phyloP scores from a whole-genome alignment of 176 grass and related monocot species.

The Triticum timopheevii region DNA sequence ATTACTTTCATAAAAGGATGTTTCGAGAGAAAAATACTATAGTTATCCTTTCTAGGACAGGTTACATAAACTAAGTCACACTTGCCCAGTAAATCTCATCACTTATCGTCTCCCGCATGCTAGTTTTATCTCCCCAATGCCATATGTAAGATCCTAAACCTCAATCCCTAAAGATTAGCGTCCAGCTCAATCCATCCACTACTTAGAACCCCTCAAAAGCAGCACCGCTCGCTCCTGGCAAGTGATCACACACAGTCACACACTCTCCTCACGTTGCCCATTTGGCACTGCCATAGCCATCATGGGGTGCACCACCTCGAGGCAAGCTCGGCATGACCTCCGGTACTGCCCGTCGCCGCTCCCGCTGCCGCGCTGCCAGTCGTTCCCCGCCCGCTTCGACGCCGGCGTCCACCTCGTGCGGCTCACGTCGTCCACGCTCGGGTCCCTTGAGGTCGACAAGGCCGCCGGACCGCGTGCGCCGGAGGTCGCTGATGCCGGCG shows the following conservation, averaged over 20 bases:
- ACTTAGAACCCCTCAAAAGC: constrained; percentile 33
- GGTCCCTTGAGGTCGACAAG: constrained; percentile 60
- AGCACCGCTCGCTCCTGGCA: background rate
- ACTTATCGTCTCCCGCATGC: background rate
- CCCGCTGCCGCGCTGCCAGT: constrained; percentile 53
- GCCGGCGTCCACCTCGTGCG: constrained; percentile 52
- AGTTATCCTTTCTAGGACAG: constrained; percentile 25
- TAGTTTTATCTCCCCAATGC: constrained; percentile 37
- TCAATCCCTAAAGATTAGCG: constrained; percentile 52
- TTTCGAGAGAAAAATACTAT: background rate
- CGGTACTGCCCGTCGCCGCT: constrained; percentile 51
- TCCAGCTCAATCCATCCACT: constrained; percentile 46
- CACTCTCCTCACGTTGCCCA: constrained; percentile 6
- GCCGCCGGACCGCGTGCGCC: background rate
- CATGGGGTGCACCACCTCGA: constrained; percentile 94
- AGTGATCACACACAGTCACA: background rate
- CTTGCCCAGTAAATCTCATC: background rate
- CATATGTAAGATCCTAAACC: constrained; percentile 42
- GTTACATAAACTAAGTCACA: background rate
- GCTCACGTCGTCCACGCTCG: constrained; percentile 64
- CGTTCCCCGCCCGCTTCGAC: constrained; percentile 37
- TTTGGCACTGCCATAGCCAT: background rate
- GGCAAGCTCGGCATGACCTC: constrained; percentile 73
- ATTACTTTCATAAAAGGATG: constrained; percentile 32
- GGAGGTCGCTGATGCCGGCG: background rate